Evolutionary conservation across 176 grass and related monocot species (phyloP).

Genomic region (Dactylis glomerata): DNA sequence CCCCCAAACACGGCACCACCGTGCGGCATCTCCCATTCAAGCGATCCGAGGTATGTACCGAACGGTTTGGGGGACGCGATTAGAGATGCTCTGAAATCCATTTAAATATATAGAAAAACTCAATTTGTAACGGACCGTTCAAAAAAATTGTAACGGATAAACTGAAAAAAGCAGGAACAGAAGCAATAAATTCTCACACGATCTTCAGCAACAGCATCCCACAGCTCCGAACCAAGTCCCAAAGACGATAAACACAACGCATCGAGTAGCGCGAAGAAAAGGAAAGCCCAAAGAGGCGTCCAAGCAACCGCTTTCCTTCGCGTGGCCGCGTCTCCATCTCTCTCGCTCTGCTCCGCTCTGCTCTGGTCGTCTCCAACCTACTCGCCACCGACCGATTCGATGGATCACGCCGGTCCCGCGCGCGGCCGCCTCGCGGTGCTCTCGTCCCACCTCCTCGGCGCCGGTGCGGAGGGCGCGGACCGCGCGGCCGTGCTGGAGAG

Average conservation of each 20-base stretch:
- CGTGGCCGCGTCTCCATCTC: background rate
- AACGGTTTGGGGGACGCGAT: too few relatives aligned
- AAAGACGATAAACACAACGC: background rate
- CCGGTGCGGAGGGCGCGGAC: background rate
- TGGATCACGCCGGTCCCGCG: constrained; percentile 51
- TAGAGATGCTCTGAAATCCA: too few relatives aligned
- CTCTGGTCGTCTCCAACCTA: background rate
- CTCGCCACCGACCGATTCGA: constrained; percentile 18
- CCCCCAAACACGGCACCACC: too few relatives aligned
- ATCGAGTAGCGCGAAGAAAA: background rate
- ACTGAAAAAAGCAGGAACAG: background rate
- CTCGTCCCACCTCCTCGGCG: constrained; percentile 38
- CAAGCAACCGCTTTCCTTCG: background rate
- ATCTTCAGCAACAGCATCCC: background rate
- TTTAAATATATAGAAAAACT: too few relatives aligned
- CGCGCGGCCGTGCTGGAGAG: constrained; percentile 39
- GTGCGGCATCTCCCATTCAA: too few relatives aligned
- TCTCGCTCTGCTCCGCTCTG: background rate
- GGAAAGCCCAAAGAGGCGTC: background rate
- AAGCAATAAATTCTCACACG: background rate
- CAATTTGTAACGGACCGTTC: background rate
- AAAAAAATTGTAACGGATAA: too few relatives aligned
- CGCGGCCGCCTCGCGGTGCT: constrained; percentile 54
- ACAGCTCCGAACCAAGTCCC: background rate
- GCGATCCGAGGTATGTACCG: too few relatives aligned